phyloP scores from a whole-genome alignment of 306 rosid species.

The Albizia julibrissin region DNA sequence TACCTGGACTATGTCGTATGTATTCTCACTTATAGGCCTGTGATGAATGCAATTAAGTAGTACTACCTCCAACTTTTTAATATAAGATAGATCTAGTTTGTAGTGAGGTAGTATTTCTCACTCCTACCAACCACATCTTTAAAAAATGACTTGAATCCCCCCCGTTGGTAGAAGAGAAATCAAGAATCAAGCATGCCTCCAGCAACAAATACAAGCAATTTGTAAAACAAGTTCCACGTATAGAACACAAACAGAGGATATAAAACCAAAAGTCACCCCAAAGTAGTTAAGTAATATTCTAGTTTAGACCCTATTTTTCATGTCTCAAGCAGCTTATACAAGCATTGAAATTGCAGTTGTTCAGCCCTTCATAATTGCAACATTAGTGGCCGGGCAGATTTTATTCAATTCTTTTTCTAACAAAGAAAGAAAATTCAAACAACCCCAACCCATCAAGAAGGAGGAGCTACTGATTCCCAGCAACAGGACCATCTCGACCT shows the following conservation, averaged over 20 bases:
- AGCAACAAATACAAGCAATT: too few relatives aligned
- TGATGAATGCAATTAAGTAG: too few relatives aligned
- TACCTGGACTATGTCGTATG: too few relatives aligned
- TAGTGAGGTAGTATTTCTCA: not conserved
- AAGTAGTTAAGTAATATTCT: not conserved
- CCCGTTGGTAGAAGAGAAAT: not conserved
- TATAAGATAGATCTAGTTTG: too few relatives aligned
- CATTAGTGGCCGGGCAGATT: not conserved
- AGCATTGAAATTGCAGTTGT: constrained; percentile 5
- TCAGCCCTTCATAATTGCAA: constrained; percentile 21
- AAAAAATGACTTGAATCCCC: constrained; percentile 2
- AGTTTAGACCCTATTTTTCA: constrained; percentile 3
- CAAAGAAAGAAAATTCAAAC: constrained; percentile 18
- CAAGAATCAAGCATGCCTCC: not conserved
- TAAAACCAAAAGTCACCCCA: not conserved
- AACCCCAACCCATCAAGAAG: not conserved
- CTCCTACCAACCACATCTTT: not conserved
- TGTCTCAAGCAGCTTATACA: constrained; percentile 18
- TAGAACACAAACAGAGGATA: not conserved
- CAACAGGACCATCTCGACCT: constrained; percentile 57
- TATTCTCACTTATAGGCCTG: too few relatives aligned
- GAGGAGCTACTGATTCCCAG: constrained; percentile 73
- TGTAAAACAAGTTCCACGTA: not conserved
- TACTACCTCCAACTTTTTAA: too few relatives aligned
- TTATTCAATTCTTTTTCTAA: constrained; percentile 30